Evolutionary conservation across 768 basidiomycete genomes (phyloP).

Genomic region (Termitomyces sp.): DNA sequence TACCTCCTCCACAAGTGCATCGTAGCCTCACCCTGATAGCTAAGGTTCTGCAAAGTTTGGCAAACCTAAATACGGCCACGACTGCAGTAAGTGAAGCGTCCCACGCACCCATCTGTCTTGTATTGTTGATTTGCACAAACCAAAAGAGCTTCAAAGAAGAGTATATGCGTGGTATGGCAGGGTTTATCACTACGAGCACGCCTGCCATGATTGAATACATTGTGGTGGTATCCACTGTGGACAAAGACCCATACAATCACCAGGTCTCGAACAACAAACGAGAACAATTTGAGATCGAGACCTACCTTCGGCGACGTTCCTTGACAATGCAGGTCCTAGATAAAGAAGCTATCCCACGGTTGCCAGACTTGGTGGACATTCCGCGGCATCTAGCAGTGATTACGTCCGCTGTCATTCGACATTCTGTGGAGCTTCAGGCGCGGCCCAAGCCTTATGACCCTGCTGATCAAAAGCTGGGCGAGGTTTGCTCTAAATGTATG

Average conservation of each 20-base stretch:
- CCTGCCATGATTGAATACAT: slow-evolving; percentile 80
- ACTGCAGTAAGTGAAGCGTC: slow-evolving; percentile 1
- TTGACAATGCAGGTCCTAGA: slow-evolving; percentile 50
- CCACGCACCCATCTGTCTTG: neutral
- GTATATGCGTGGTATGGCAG: slow-evolving; percentile 75
- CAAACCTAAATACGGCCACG: slow-evolving; percentile 72
- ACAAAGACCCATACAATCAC: slow-evolving; percentile 23
- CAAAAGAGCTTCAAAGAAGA: slow-evolving; percentile 48
- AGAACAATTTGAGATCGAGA: slow-evolving; percentile 47
- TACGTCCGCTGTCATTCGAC: slow-evolving; percentile 70
- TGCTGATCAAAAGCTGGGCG: slow-evolving; percentile 39
- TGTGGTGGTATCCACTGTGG: slow-evolving; percentile 59
- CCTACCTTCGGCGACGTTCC: slow-evolving; percentile 53
- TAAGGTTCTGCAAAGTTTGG: slow-evolving; percentile 85
- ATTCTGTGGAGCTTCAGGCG: slow-evolving; percentile 39
- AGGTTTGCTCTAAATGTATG: slow-evolving; percentile 56
- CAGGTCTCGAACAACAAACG: slow-evolving; percentile 33
- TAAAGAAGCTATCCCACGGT: slow-evolving; percentile 64
- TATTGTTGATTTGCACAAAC: neutral
- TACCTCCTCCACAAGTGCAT: slow-evolving; percentile 62
- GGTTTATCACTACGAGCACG: slow-evolving; percentile 60
- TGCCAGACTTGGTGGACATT: slow-evolving; percentile 73
- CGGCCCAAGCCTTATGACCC: slow-evolving; percentile 24
- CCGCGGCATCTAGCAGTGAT: slow-evolving; percentile 75
- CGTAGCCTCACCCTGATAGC: slow-evolving; percentile 82